These are phyloP conservation scores for Sclerotinia minor DNA, from an alignment of 2,329 filamentous ascomycete species.

Conservation along the genomic window DNA sequence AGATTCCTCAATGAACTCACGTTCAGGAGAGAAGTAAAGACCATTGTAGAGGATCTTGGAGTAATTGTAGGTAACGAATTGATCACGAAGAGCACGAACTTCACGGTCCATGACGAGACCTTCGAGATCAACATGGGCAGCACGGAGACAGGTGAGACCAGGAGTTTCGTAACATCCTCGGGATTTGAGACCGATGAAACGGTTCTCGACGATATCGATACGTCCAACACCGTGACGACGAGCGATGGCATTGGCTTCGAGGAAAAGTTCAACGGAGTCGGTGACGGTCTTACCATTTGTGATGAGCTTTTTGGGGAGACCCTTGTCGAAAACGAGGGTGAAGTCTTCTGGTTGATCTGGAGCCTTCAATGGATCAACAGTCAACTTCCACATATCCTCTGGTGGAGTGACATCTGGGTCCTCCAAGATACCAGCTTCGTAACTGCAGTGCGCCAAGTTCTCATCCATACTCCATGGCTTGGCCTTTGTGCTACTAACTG, in stretches of 20 bases:
- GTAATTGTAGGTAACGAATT: conserved; percentile 67
- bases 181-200: conserved; percentile 77
- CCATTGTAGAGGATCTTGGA: conserved; percentile 61
- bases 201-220: conserved; percentile 81
- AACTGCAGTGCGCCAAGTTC: conserved; percentile 74
- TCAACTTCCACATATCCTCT: conserved; percentile 78
- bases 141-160: conserved; percentile 40
- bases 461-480: conserved; percentile 69
- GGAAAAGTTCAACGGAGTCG: conserved; percentile 71
- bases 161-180: conserved; percentile 73
- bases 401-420: conserved; percentile 65
- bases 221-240: conserved; percentile 73
- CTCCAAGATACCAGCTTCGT: conserved; percentile 77
- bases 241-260: conserved; percentile 69
- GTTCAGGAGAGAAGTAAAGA: conserved; percentile 67
- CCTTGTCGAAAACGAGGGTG: conserved; percentile 71
- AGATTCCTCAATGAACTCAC: conserved; percentile 68
- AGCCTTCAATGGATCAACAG: conserved; percentile 65
- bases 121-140: conserved; percentile 56
- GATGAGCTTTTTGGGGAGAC: conserved; percentile 68
- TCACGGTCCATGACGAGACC: conserved; percentile 68
- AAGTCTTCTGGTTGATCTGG: conserved; percentile 72
- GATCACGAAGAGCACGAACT: conserved; percentile 68
- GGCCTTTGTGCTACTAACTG: conserved; percentile 71
- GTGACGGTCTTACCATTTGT: conserved; percentile 61